Conservation (phyloP, 225 moss, liverwort and hornwort genomes). For the Bryoerythrophyllum caledonicum region DNA sequence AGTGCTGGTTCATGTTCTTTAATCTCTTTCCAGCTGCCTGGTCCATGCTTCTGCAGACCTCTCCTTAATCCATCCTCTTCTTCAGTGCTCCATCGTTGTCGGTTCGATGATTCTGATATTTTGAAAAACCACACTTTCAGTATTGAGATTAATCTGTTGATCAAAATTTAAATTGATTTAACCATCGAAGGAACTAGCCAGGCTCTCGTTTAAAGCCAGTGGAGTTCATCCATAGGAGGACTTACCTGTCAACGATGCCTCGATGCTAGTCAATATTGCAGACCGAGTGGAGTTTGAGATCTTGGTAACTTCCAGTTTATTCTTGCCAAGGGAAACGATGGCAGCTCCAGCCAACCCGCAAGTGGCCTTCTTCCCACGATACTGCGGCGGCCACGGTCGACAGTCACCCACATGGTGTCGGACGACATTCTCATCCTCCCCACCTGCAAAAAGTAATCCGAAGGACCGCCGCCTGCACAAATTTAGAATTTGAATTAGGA, state of each 20-base stretch:
- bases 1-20: slow-evolving; percentile 55
- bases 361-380: slow-evolving; percentile 51
- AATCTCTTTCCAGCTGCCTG: slow-evolving; percentile 70
- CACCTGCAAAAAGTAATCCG: slow-evolving; percentile 58
- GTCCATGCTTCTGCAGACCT: slow-evolving; percentile 53
- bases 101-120: slow-evolving; percentile 42
- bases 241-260: slow-evolving; percentile 46
- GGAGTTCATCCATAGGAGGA: neutral
- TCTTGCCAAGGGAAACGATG: slow-evolving; percentile 43
- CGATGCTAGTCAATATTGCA: slow-evolving; percentile 37
- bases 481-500: neutral
- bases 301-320: slow-evolving; percentile 30
- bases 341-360: slow-evolving; percentile 63
- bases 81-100: slow-evolving; percentile 54
- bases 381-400: slow-evolving; percentile 52
- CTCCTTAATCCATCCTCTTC: slow-evolving; percentile 61
- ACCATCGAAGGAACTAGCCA: too few relatives aligned
- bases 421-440: slow-evolving; percentile 59
- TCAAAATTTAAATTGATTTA: neutral
- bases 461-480: slow-evolving; percentile 58
- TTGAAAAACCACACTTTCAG: neutral
- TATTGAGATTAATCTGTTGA: neutral
- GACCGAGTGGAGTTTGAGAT: slow-evolving; percentile 36
- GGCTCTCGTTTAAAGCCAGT: too few relatives aligned
- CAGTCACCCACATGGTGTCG: slow-evolving; percentile 50